Percentiles rank a stretch among this genome's conserved stretches.
Conservation (phyloP, 768 basidiomycete genomes). For the Mycena galericulata region DNA sequence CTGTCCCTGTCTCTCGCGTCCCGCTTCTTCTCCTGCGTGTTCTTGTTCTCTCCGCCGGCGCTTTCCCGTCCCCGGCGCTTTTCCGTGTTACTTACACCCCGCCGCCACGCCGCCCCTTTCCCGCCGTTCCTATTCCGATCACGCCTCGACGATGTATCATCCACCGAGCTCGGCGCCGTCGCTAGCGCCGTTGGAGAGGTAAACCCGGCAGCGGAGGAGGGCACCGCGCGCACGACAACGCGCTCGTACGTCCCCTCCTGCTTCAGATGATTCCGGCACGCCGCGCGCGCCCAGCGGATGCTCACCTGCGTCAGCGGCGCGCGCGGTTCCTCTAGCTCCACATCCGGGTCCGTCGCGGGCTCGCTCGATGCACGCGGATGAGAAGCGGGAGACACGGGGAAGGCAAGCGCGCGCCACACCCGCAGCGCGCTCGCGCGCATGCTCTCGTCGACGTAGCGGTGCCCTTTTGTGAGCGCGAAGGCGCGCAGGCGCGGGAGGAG, state of each 20-base stretch:
- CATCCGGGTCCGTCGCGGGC: no score
- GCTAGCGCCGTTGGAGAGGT: no score
- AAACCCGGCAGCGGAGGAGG: no score
- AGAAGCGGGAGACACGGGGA: neutral
- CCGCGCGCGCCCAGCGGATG: no score
- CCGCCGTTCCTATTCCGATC: neutral
- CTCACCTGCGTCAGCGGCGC: no score
- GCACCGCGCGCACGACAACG: no score
- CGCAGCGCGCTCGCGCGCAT: constrained; percentile 57
- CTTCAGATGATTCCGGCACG: no score
- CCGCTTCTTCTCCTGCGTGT: neutral
- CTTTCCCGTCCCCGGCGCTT: no score
- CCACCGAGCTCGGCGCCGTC: constrained; percentile 32
- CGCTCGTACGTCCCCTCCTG: no score
- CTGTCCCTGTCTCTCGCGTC: no score
- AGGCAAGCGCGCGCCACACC: constrained; percentile 36
- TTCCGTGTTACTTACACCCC: constrained; percentile 17
- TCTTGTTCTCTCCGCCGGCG: neutral
- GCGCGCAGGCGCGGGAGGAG: constrained; percentile 55
- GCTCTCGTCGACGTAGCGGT: constrained; percentile 57
- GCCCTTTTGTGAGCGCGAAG: constrained; percentile 63
- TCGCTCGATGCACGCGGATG: no score
- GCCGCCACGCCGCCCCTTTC: neutral
- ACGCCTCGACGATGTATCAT: constrained; percentile 9
- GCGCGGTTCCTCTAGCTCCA: constrained; percentile 39